Evolutionary conservation across 805 yeast genomes (phyloP).

Genomic region (Myxozyma neotropica): DNA sequence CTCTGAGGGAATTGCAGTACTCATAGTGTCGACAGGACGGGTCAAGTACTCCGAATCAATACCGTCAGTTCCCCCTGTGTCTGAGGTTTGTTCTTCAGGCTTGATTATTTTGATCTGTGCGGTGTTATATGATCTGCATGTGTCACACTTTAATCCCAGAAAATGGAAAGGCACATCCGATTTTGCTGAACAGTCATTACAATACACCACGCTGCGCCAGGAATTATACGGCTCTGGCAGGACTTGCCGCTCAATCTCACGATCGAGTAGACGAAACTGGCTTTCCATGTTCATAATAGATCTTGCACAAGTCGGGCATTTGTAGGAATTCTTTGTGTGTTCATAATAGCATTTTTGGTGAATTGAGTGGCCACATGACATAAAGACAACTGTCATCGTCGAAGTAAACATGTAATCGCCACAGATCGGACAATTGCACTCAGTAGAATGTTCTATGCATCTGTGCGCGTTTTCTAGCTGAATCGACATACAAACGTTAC

Average conservation of each 20-base stretch:
- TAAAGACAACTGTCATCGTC: slow-evolving; percentile 78
- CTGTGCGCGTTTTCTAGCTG: slow-evolving; percentile 74
- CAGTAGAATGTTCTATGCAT: slow-evolving; percentile 85
- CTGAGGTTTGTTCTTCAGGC: slow-evolving; percentile 55
- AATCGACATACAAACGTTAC: slow-evolving; percentile 85
- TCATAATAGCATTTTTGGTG: slow-evolving; percentile 84
- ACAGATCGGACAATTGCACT: slow-evolving; percentile 90
- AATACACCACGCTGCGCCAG: slow-evolving; percentile 75
- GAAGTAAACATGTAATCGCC: slow-evolving; percentile 88
- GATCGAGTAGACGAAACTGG: slow-evolving; percentile 82
- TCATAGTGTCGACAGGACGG: not conserved
- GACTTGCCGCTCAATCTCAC: slow-evolving; percentile 73
- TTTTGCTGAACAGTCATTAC: slow-evolving; percentile 87
- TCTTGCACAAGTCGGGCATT: slow-evolving; percentile 87
- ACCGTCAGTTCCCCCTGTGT: slow-evolving; percentile 14
- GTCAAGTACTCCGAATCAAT: not conserved
- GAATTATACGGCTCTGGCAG: slow-evolving; percentile 76
- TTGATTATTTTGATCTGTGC: slow-evolving; percentile 69
- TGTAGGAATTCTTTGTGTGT: slow-evolving; percentile 71
- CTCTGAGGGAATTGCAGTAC: not conserved
- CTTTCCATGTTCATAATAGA: slow-evolving; percentile 86
- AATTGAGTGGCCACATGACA: slow-evolving; percentile 93
- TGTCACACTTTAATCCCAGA: slow-evolving; percentile 83
- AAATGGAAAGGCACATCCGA: slow-evolving; percentile 77
- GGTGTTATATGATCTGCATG: slow-evolving; percentile 86